Evolutionary conservation across 192 early-diverging fungal species (phyloP).

Genomic region (Backusella tarrabulga): DNA sequence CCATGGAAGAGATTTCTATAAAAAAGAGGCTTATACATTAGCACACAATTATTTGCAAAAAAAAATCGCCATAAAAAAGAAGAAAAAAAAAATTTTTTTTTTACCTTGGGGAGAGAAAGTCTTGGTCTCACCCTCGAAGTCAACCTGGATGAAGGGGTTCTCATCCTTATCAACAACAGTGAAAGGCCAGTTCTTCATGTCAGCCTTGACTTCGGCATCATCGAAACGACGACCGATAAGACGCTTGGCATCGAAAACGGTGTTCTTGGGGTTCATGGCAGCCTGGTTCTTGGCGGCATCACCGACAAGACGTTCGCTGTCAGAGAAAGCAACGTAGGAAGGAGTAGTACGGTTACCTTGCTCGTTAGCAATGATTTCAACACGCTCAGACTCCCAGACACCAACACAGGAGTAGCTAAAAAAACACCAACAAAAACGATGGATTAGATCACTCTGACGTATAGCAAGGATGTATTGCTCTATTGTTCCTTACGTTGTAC

Average conservation of each 20-base stretch:
- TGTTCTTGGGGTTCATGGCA: slow-evolving; percentile 89
- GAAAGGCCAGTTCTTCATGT: slow-evolving; percentile 86
- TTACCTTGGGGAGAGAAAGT: slow-evolving; percentile 74
- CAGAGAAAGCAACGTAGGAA: slow-evolving; percentile 84
- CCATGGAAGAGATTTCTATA: slow-evolving; percentile 74
- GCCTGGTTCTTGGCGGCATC: slow-evolving; percentile 92
- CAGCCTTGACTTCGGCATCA: slow-evolving; percentile 78
- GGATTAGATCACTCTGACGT: background rate
- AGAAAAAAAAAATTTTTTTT: background rate
- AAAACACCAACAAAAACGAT: slow-evolving; percentile 56
- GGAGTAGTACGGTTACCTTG: slow-evolving; percentile 89
- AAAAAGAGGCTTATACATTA: background rate
- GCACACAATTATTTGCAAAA: background rate
- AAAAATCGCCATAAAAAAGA: background rate
- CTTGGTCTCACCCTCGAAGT: slow-evolving; percentile 82
- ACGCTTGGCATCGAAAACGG: slow-evolving; percentile 90
- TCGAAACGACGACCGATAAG: slow-evolving; percentile 88
- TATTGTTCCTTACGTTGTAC: slow-evolving; percentile 41
- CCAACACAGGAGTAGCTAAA: slow-evolving; percentile 93
- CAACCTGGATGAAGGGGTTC: slow-evolving; percentile 77
- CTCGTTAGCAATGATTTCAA: slow-evolving; percentile 96
- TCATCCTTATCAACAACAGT: slow-evolving; percentile 68
- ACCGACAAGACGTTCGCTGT: slow-evolving; percentile 78
- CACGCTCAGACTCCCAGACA: slow-evolving; percentile 90
- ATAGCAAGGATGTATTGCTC: background rate